These are phyloP conservation scores for Tetraselmis chui DNA, from an alignment of 139 green algal genomes.

Conservation along the genomic window DNA sequence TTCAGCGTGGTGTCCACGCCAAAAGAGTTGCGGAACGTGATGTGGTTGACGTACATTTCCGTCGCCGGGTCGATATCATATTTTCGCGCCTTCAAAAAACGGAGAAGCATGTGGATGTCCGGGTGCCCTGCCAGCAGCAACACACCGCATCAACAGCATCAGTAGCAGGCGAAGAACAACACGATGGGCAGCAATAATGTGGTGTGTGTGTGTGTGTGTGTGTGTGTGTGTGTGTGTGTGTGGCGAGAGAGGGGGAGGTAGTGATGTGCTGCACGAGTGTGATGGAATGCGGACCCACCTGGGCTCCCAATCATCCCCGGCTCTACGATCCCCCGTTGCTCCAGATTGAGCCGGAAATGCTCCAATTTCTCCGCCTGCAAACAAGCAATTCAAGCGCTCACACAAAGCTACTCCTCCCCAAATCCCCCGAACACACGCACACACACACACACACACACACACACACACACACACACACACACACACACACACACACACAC, in stretches of 20 bases:
- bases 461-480: no score
- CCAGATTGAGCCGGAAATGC: constrained; percentile 17
- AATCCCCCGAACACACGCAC: no score
- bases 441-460: no score
- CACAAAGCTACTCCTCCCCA: no score
- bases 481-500: no score
- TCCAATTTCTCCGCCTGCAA: constrained; percentile 19
- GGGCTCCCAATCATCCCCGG: not conserved
- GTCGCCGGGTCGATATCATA: constrained; percentile 42
- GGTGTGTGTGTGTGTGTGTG: no score
- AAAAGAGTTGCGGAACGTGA: constrained; percentile 15
- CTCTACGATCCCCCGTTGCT: not conserved
- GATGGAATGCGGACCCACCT: not conserved
- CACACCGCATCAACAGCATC: not conserved
- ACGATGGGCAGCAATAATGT: not conserved
- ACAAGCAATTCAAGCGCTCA: not conserved
- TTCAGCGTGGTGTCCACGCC: constrained; percentile 63
- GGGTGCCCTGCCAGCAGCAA: not conserved
- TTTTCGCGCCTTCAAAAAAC: constrained; percentile 50
- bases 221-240: no score
- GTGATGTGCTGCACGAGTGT: not conserved
- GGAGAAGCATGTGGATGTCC: constrained; percentile 37
- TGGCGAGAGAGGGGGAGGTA: not conserved
- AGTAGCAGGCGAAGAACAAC: not conserved
- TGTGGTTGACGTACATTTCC: constrained; percentile 39